phyloP scores from a whole-genome alignment of 1,139 yeast genomes.

The Kurtzmaniella natalensis region DNA sequence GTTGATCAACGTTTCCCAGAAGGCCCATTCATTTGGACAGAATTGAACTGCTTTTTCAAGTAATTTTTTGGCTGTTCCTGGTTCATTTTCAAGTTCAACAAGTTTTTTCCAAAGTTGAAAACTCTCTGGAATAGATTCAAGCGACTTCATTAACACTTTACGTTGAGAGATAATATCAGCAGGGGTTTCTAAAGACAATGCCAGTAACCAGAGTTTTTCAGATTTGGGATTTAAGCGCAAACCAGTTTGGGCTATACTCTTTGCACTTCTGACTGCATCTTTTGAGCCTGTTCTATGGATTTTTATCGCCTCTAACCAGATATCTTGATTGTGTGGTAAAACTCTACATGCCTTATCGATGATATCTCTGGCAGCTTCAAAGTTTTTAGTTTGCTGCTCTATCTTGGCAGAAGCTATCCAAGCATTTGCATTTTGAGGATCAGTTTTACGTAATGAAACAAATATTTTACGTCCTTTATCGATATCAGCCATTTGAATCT shows the following conservation, averaged over 20 bases:
- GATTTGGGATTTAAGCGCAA: slow-evolving; percentile 54
- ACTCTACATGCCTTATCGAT: slow-evolving; percentile 70
- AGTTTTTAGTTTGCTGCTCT: slow-evolving; percentile 63
- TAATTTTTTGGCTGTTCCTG: slow-evolving; percentile 48
- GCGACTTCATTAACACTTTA: slow-evolving; percentile 56
- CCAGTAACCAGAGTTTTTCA: slow-evolving; percentile 67
- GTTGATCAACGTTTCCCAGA: slow-evolving; percentile 57
- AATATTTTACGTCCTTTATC: slow-evolving; percentile 58
- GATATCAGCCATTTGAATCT: slow-evolving; percentile 39
- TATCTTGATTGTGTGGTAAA: slow-evolving; percentile 63
- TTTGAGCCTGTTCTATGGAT: slow-evolving; percentile 50
- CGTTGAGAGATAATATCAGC: slow-evolving; percentile 46
- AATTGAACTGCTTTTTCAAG: slow-evolving; percentile 66
- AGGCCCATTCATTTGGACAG: slow-evolving; percentile 56
- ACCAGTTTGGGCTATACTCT: slow-evolving; percentile 62
- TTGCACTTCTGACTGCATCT: slow-evolving; percentile 34
- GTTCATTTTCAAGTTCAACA: slow-evolving; percentile 42
- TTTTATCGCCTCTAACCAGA: slow-evolving; percentile 81
- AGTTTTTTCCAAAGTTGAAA: slow-evolving; percentile 51
- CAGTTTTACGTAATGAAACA: slow-evolving; percentile 62
- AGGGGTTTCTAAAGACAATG: slow-evolving; percentile 54
- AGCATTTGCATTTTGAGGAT: slow-evolving; percentile 70
- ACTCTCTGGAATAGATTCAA: slow-evolving; percentile 48
- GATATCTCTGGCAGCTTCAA: slow-evolving; percentile 52
- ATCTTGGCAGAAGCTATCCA: slow-evolving; percentile 88